Conservation (phyloP, 305 asterid genomes). For the Rubia balearica region DNA sequence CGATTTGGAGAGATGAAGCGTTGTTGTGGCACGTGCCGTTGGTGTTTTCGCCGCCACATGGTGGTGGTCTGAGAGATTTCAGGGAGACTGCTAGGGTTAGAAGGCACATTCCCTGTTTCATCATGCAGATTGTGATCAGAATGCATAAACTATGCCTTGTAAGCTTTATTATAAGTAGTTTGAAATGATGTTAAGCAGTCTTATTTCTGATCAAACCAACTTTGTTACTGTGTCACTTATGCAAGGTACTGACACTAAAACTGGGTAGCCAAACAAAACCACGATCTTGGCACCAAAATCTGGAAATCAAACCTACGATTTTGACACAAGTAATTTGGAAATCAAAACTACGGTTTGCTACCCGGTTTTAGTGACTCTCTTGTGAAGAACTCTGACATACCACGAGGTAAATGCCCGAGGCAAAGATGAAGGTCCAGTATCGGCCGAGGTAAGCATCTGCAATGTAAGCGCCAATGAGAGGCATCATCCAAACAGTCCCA, state of each 20-base stretch:
- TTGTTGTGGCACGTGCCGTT: constrained; percentile 30
- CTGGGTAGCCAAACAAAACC: no score
- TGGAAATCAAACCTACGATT: no score
- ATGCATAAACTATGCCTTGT: background rate
- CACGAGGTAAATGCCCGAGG: constrained; percentile 47
- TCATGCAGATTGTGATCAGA: background rate
- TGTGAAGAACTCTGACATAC: constrained; percentile 19
- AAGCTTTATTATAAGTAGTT: background rate
- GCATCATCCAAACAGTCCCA: constrained; percentile 79
- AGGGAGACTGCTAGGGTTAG: constrained; percentile 45
- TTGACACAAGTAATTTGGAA: no score
- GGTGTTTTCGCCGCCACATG: constrained; percentile 35
- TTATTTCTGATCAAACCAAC: no score
- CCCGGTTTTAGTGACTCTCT: background rate
- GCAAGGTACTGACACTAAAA: no score
- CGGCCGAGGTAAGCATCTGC: constrained; percentile 73
- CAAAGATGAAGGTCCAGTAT: constrained; percentile 60
- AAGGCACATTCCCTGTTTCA: constrained; percentile 54
- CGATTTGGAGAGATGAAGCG: constrained; percentile 41
- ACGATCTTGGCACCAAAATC: no score
- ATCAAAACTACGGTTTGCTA: no score
- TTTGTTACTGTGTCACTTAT: no score
- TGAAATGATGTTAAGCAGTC: background rate
- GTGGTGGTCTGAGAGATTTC: constrained; percentile 42
- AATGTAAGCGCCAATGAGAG: constrained; percentile 66